Conservation (phyloP, 371 early-diverging fungal species). For the Mortierella sp. region DNA sequence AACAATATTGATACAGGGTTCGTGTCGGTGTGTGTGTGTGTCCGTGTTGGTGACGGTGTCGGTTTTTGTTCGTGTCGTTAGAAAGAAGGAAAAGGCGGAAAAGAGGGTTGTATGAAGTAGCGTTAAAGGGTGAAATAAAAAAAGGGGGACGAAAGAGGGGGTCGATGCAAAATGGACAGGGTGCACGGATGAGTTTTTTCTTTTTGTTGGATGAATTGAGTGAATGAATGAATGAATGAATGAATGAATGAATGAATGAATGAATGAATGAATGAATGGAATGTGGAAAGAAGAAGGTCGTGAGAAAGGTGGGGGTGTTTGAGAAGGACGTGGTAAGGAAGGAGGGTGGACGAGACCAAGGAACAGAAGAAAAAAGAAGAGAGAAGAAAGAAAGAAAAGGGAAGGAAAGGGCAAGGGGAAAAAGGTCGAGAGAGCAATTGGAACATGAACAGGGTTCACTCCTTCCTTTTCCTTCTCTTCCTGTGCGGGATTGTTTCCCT, state of each 20-base stretch:
- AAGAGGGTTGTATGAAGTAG: too few species aligned
- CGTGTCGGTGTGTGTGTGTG: too few species aligned
- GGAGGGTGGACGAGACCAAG: slow-evolving; percentile 7
- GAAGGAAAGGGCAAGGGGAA: not conserved
- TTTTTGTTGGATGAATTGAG: not conserved
- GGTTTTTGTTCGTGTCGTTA: not conserved
- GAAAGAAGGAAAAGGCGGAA: not conserved
- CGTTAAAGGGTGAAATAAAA: too few species aligned
- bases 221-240: not conserved
- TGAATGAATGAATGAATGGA: not conserved
- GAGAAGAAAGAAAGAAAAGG: not conserved
- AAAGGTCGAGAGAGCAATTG: not conserved
- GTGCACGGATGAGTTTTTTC: too few species aligned
- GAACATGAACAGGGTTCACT: not conserved
- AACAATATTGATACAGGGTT: too few species aligned
- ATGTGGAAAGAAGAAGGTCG: not conserved
- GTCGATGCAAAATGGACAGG: not conserved
- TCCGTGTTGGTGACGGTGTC: not conserved
- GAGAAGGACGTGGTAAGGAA: slow-evolving; percentile 7
- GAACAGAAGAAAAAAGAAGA: not conserved
- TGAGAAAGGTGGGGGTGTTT: not conserved
- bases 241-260: not conserved
- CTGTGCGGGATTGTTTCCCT: too few species aligned
- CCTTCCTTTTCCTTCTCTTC: too few species aligned
- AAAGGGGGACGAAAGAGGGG: not conserved